Evolutionary conservation across 768 basidiomycete species (phyloP).

Genomic region (Galerina sulciceps): DNA sequence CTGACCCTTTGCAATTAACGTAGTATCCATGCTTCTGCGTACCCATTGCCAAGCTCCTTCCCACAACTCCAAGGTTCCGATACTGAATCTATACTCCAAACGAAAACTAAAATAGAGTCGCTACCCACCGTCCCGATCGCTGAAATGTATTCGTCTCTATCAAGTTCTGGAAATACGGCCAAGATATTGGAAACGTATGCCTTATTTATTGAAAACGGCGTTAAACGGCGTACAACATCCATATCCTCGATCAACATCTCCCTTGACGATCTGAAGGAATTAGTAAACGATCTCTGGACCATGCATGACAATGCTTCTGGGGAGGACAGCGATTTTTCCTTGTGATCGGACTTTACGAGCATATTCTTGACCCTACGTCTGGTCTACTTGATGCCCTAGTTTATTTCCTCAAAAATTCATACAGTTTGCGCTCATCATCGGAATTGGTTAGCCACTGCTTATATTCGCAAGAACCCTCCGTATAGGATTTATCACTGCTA

Average conservation of each 20-base stretch:
- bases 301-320: constrained; percentile 50
- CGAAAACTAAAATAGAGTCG: neutral
- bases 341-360: neutral
- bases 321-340: neutral
- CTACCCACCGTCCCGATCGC: neutral
- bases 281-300: constrained; percentile 63
- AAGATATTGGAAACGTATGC: constrained; percentile 57
- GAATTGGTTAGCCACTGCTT: too few relatives aligned
- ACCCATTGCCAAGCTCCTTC: constrained; percentile 65
- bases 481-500: neutral
- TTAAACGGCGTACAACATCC: constrained; percentile 40
- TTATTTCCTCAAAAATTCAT: too few relatives aligned
- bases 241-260: constrained; percentile 45
- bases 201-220: constrained; percentile 46
- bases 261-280: constrained; percentile 59
- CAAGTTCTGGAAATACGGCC: constrained; percentile 43
- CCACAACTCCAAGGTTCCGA: constrained; percentile 35
- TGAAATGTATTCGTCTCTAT: constrained; percentile 48
- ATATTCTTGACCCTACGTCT: neutral
- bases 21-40: constrained; percentile 55
- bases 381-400: too few relatives aligned
- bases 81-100: neutral
- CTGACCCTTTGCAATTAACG: constrained; percentile 9
- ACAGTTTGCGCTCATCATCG: too few relatives aligned
- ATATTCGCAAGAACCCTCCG: too few relatives aligned